phyloP scores from a whole-genome alignment of 176 grass and related monocot species.

The Coix lacrymajobi region DNA sequence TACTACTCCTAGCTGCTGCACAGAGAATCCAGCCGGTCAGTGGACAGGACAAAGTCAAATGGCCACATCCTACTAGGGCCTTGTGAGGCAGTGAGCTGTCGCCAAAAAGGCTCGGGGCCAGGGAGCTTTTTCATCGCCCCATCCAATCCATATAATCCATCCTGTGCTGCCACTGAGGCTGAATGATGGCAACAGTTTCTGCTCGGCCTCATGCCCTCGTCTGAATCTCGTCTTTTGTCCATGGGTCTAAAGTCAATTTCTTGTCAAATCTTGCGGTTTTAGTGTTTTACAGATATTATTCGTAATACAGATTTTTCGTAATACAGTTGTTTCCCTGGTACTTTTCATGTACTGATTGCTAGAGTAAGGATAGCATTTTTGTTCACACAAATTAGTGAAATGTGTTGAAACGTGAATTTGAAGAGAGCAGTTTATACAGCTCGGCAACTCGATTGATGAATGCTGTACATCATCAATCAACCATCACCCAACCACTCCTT shows the following conservation, averaged over 20 bases:
- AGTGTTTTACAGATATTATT: too few species aligned
- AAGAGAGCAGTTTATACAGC: background rate
- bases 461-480: background rate
- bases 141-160: background rate
- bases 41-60: slow-evolving; percentile 30
- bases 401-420: background rate
- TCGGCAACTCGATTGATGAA: background rate
- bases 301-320: background rate
- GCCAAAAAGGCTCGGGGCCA: background rate
- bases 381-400: background rate
- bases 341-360: background rate
- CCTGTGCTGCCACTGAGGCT: slow-evolving; percentile 10
- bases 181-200: slow-evolving; percentile 17
- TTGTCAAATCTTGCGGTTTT: background rate
- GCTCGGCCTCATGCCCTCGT: background rate
- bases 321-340: background rate
- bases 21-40: slow-evolving; percentile 20
- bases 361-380: too few species aligned
- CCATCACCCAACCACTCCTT: too few species aligned
- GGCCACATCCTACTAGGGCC: background rate
- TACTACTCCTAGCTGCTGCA: background rate
- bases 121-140: slow-evolving; percentile 8
- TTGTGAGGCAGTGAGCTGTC: slow-evolving; percentile 39
- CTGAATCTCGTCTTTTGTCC: background rate
- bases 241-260: background rate